phyloP scores from a whole-genome alignment of 352 stramenopile genomes.

The Phytopythium helicoides region DNA sequence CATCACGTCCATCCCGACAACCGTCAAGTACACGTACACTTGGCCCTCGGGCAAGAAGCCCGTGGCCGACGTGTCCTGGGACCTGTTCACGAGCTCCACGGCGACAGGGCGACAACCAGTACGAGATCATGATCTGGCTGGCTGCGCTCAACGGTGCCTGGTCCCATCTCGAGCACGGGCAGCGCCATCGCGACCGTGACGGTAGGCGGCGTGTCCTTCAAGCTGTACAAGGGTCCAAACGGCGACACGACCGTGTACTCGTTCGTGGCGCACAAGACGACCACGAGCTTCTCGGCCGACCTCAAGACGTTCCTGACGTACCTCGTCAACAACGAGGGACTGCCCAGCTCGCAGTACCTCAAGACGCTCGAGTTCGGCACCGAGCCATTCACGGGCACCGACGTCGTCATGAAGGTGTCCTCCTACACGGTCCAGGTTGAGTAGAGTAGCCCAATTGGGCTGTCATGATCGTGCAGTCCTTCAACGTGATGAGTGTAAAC shows the following conservation, averaged over 20 bases:
- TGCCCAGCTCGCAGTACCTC: slow-evolving; percentile 25
- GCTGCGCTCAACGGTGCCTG: slow-evolving; percentile 23
- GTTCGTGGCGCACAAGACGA: slow-evolving; percentile 24
- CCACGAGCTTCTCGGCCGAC: slow-evolving; percentile 20
- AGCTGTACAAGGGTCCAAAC: slow-evolving; percentile 33
- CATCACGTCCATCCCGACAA: slow-evolving; percentile 32
- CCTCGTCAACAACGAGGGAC: slow-evolving; percentile 19
- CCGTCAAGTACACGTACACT: slow-evolving; percentile 35
- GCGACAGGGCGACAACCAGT: slow-evolving; percentile 21
- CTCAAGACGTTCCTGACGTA: slow-evolving; percentile 30
- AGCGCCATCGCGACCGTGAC: slow-evolving; percentile 22
- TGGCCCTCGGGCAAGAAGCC: slow-evolving; percentile 26
- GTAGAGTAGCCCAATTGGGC: no score
- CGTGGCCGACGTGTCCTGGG: slow-evolving; percentile 37
- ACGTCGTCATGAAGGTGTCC: slow-evolving; percentile 25
- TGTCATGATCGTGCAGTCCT: no score
- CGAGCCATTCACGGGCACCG: slow-evolving; percentile 28
- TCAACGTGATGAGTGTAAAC: no score
- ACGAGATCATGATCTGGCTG: slow-evolving; percentile 45
- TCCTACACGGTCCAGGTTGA: slow-evolving; percentile 29
- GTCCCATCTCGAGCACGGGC: slow-evolving; percentile 22
- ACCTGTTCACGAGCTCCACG: slow-evolving; percentile 30
- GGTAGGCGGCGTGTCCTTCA: slow-evolving; percentile 17
- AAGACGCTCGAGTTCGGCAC: slow-evolving; percentile 22
- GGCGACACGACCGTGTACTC: slow-evolving; percentile 33